phyloP scores from a whole-genome alignment of 805 yeast species.

The Pichia rugopelliculosa region DNA sequence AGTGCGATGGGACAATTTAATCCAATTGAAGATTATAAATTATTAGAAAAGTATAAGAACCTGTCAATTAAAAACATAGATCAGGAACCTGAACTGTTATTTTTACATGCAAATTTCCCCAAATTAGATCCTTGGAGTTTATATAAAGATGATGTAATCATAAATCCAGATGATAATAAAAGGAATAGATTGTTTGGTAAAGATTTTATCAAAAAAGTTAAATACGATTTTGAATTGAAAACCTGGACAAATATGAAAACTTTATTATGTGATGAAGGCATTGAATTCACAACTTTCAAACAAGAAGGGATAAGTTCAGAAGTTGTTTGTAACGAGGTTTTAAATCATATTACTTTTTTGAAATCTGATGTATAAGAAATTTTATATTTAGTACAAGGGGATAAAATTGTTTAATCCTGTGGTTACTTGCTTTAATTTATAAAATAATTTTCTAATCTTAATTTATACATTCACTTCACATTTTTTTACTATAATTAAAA shows the following conservation, averaged over 20 bases:
- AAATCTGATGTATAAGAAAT: not conserved
- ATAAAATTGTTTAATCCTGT: too few species aligned
- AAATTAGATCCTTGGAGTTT: slow-evolving; percentile 57
- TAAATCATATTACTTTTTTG: not conserved
- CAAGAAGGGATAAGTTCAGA: not conserved
- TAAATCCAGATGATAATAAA: slow-evolving; percentile 32
- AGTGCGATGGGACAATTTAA: slow-evolving; percentile 73
- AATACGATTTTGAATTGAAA: slow-evolving; percentile 49
- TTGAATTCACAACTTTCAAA: not conserved
- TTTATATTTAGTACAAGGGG: too few species aligned
- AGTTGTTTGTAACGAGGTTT: slow-evolving; percentile 1
- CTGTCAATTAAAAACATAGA: slow-evolving; percentile 10
- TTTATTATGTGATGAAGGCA: slow-evolving; percentile 39
- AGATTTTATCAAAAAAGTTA: slow-evolving; percentile 38
- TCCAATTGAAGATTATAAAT: slow-evolving; percentile 51
- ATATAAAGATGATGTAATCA: slow-evolving; percentile 33
- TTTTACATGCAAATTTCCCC: slow-evolving; percentile 62
- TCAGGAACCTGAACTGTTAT: slow-evolving; percentile 33
- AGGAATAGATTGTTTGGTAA: slow-evolving; percentile 53
- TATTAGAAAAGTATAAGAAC: slow-evolving; percentile 23
- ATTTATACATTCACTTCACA: too few species aligned
- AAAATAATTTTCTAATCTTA: not conserved
- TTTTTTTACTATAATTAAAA: too few species aligned
- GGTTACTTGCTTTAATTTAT: slow-evolving; percentile 18
- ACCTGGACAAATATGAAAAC: slow-evolving; percentile 54